phyloP scores from a whole-genome alignment of 1,139 yeast species.

The Saccharomyces hybrid region DNA sequence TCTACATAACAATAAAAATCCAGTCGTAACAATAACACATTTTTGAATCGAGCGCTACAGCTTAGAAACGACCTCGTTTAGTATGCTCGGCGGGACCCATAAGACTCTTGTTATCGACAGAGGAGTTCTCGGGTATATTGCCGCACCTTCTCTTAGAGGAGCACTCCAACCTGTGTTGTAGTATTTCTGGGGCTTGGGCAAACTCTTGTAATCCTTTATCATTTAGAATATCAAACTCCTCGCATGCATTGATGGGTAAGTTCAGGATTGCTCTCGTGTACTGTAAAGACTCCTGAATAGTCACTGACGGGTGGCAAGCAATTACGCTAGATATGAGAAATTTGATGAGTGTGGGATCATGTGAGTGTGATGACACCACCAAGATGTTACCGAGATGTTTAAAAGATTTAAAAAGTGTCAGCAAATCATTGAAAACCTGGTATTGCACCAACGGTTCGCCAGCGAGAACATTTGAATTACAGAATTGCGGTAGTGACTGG shows the following conservation, averaged over 20 bases:
- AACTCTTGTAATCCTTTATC: not conserved
- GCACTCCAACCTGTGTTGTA: not conserved
- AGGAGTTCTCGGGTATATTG: not conserved
- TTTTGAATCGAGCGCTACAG: not conserved
- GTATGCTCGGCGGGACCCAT: not conserved
- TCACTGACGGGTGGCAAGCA: slow-evolving; percentile 17
- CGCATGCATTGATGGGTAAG: not conserved
- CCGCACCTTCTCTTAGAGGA: not conserved
- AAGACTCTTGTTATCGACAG: not conserved
- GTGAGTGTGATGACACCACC: slow-evolving; percentile 24
- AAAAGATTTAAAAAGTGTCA: slow-evolving; percentile 19
- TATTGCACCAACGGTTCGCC: slow-evolving; percentile 12
- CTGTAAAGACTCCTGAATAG: slow-evolving; percentile 23
- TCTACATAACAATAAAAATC: not conserved
- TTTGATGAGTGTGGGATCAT: slow-evolving; percentile 23
- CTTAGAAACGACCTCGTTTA: not conserved
- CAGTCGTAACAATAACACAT: not conserved
- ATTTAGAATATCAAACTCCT: not conserved
- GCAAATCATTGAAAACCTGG: slow-evolving; percentile 25
- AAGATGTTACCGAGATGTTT: slow-evolving; percentile 18
- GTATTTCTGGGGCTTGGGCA: not conserved
- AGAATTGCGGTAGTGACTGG: slow-evolving; percentile 3
- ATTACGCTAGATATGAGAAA: slow-evolving; percentile 23
- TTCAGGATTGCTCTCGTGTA: slow-evolving; percentile 3
- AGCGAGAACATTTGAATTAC: slow-evolving; percentile 16